Conservation (phyloP, 306 rosid genomes). For the Oxytropis ochrocephala region DNA sequence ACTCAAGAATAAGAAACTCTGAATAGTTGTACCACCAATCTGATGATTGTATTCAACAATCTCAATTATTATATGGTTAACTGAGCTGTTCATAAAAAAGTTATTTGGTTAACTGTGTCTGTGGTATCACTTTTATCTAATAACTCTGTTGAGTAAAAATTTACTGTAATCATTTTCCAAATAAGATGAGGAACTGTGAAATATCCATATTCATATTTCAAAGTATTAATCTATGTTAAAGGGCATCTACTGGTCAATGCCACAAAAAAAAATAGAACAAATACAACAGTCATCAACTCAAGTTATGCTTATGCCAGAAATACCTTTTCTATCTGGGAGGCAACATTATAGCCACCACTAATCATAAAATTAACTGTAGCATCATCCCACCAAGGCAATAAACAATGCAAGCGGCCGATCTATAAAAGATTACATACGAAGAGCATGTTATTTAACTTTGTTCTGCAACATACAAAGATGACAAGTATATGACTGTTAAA, state of each 20-base stretch:
- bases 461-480: constrained; percentile 11
- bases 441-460: constrained; percentile 5
- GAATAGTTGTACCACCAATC: neutral
- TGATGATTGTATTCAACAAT: neutral
- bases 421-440: constrained; percentile 22
- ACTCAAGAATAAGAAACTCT: neutral
- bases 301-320: neutral
- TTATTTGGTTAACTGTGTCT: no score
- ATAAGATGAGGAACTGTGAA: neutral
- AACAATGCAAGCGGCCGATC: constrained; percentile 86
- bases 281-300: neutral
- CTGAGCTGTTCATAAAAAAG: no score
- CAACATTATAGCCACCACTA: constrained; percentile 76
- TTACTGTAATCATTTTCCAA: no score
- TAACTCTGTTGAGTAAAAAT: no score
- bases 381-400: constrained; percentile 87
- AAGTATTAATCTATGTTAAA: neutral
- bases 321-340: constrained; percentile 59
- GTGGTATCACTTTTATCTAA: no score
- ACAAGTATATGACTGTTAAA: neutral
- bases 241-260: neutral
- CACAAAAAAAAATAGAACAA: neutral
- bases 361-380: constrained; percentile 74
- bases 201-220: no score
- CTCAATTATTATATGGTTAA: no score